phyloP scores from a whole-genome alignment of 768 basidiomycete genomes.

The Tricholoma sp. region DNA sequence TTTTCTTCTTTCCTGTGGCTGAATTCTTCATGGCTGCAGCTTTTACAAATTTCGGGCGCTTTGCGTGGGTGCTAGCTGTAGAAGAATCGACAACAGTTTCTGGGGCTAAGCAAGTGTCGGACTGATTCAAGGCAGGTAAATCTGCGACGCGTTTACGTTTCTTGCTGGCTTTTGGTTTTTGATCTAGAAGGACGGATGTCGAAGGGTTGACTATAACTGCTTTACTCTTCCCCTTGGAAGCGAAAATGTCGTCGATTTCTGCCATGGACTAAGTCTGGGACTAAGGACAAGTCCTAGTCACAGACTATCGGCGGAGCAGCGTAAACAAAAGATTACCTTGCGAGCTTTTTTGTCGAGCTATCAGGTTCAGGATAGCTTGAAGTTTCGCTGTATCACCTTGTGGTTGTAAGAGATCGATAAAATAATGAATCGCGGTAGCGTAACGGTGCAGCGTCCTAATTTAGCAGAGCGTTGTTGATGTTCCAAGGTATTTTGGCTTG shows the following conservation, averaged over 20 bases:
- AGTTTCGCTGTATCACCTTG: too few species aligned
- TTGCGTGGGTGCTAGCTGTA: conserved; percentile 22
- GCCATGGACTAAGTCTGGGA: conserved; percentile 40
- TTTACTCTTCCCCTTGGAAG: conserved; percentile 41
- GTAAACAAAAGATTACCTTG: too few species aligned
- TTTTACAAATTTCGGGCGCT: conserved; percentile 31
- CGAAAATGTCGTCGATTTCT: conserved; percentile 86
- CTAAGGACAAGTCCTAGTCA: conserved; percentile 2
- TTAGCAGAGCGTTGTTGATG: background rate
- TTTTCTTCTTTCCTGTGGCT: conserved; percentile 18
- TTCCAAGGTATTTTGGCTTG: background rate
- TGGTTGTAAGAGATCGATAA: too few species aligned
- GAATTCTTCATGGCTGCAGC: conserved; percentile 1
- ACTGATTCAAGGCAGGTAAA: conserved; percentile 6
- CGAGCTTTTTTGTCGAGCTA: too few species aligned
- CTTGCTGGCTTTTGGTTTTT: conserved; percentile 45
- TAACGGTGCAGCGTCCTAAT: background rate
- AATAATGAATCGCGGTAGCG: too few species aligned
- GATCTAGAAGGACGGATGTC: conserved; percentile 28
- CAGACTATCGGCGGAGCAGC: background rate
- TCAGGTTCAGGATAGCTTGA: too few species aligned
- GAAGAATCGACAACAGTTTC: conserved; percentile 71
- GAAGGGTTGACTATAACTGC: conserved; percentile 18
- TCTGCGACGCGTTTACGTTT: conserved; percentile 21
- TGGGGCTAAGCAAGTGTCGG: conserved; percentile 37